Conservation (phyloP, 2,329 filamentous ascomycete species). For the Cladophialophora carrionii region DNA sequence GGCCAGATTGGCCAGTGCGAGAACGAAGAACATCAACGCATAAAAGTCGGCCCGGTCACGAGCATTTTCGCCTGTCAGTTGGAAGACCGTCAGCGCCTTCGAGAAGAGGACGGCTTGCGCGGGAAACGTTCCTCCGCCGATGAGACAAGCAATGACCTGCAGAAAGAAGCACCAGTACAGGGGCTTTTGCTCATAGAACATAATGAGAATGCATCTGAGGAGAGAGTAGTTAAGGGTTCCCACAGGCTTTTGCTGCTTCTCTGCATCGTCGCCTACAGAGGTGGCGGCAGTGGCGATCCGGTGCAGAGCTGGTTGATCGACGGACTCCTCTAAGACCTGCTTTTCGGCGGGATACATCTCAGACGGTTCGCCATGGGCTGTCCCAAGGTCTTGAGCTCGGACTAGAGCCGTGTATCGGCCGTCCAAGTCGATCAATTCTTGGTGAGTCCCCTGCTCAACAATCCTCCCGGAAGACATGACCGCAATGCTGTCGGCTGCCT, state of each 20-base stretch:
- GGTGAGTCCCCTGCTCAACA: constrained; percentile 75
- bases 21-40: constrained; percentile 53
- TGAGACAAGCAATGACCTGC: constrained; percentile 41
- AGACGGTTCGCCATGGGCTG: constrained; percentile 20
- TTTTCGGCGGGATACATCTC: constrained; percentile 23
- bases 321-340: background rate
- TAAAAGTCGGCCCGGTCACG: constrained; percentile 48
- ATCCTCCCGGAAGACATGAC: constrained; percentile 73
- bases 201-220: constrained; percentile 44
- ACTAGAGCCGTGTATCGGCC: constrained; percentile 64
- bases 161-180: constrained; percentile 46
- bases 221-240: constrained; percentile 40
- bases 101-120: constrained; percentile 51
- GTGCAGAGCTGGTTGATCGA: constrained; percentile 22
- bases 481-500: constrained; percentile 76
- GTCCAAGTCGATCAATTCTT: constrained; percentile 64
- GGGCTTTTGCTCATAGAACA: constrained; percentile 42
- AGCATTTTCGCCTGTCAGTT: constrained; percentile 33
- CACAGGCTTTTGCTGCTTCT: constrained; percentile 28
- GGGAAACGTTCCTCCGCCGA: constrained; percentile 50
- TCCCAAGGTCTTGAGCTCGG: constrained; percentile 52
- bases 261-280: constrained; percentile 27
- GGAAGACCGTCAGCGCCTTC: constrained; percentile 39
- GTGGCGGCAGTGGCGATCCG: constrained; percentile 26
- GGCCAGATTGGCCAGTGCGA: constrained; percentile 47